Evolutionary conservation across 495 filamentous ascomycete species (phyloP).

Genomic region (Tuber aestivum): DNA sequence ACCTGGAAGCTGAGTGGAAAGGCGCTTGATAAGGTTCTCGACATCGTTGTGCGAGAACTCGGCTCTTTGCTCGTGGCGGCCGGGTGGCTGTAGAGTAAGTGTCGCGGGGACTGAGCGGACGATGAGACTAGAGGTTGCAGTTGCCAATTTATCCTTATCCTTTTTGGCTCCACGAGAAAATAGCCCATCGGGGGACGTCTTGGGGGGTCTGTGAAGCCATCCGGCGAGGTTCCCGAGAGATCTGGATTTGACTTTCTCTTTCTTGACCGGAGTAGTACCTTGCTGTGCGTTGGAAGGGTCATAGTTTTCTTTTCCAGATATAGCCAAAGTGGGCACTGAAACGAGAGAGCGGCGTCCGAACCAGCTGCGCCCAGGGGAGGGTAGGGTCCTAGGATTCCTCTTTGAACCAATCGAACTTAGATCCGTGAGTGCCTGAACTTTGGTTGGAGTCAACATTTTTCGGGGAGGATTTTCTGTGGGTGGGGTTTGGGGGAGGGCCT

Average conservation of each 20-base stretch:
- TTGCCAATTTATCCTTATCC: conserved; percentile 10
- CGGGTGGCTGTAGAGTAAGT: neutral
- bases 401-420: conserved; percentile 26
- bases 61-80: neutral
- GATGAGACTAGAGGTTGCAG: neutral
- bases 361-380: conserved; percentile 16
- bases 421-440: conserved; percentile 8
- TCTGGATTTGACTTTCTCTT: conserved; percentile 1
- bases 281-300: neutral
- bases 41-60: conserved; percentile 27
- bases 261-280: neutral
- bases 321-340: neutral
- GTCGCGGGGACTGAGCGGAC: neutral
- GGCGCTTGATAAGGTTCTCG: conserved; percentile 23
- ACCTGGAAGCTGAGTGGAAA: conserved; percentile 20
- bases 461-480: neutral
- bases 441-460: neutral
- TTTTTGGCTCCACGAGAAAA: conserved; percentile 2
- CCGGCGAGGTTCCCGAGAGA: conserved; percentile 17
- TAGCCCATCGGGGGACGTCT: neutral
- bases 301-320: conserved; percentile 22
- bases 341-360: conserved; percentile 16
- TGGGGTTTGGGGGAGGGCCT: neutral
- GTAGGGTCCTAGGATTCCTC: conserved; percentile 19
- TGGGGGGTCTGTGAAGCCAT: conserved; percentile 19